Evolutionary conservation across 1,284 basidiomycete genomes (phyloP), one percentile per base, ranked within the genome.

Genomic region (Tylopilus sp.): DNA sequence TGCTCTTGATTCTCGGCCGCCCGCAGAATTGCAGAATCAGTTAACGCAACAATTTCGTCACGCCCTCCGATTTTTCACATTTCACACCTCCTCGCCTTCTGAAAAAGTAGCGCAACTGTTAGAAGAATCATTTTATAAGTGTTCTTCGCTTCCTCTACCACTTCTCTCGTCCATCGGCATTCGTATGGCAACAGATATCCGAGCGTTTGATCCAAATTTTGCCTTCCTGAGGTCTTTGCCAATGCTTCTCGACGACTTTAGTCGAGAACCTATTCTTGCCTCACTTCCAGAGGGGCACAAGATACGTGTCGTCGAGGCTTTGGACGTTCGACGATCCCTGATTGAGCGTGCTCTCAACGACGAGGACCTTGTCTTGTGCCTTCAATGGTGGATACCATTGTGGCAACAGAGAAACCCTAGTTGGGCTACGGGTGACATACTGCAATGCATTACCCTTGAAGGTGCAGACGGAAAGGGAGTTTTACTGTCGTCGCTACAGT

Each of bases 61-160:
- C 73, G 87, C 91, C 3, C 85, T 98, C 65, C 89, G 89, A 68
- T 95, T 97, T 82, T 96, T 98, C 83, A 92, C 91, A 0, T 97
- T 95, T 78, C 86, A 90, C 66, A 81, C 86, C 1, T 96, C 95
- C 0, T 96, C 95, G 0, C 97, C 97, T 0, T 95, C 95, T 0
- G 75, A 88, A 2, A 87, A 93, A 53, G 94, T 99, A 15, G 91
- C 93, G 0, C 80, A 82, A 24, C 79, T 89, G 24, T 85, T 97
- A 65, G 91, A 95, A 76, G 81, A 85, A 1, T 88, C 91, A 2
- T 98, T 98, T 80, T 98, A 97, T 77, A 78, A 82, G 0, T 94
- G 91, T 68, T 78, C 82, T 1, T 74, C 74, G 32, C 74, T 79
- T 8, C 73, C 80, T 7, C 89, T 98, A 73, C 89, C 91, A 0